Percentiles rank a stretch among this genome's conserved stretches.
Evolutionary conservation across 768 basidiomycete genomes (phyloP).

Genomic region (Hydnum rufescens): DNA sequence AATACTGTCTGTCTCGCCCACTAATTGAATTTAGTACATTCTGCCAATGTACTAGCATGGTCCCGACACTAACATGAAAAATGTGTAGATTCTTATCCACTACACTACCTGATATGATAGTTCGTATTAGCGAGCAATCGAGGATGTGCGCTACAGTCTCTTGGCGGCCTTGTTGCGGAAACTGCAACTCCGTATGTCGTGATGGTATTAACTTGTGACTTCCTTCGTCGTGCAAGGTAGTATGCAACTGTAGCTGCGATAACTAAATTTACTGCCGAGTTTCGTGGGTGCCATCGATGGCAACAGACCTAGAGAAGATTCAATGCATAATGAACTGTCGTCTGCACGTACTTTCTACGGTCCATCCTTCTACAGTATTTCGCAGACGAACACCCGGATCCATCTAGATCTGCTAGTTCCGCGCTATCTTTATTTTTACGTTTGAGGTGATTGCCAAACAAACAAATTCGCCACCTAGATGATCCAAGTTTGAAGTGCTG

Average conservation of each 20-base stretch:
- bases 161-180: constrained; percentile 73
- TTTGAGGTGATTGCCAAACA: constrained; percentile 98
- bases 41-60: neutral
- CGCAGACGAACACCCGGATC: neutral
- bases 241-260: constrained; percentile 87
- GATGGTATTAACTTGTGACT: neutral
- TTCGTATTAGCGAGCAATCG: constrained; percentile 75
- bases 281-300: constrained; percentile 94
- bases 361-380: neutral
- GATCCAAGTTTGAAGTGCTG: constrained; percentile 90
- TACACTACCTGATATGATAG: constrained; percentile 98
- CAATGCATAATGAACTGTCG: constrained; percentile 85
- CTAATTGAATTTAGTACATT: constrained; percentile 59
- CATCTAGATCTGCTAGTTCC: constrained; percentile 44
- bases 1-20: constrained; percentile 78
- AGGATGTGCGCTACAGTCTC: constrained; percentile 56
- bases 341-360: constrained; percentile 36
- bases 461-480: constrained; percentile 93
- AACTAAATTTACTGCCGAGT: constrained; percentile 94
- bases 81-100: constrained; percentile 82
- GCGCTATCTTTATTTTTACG: constrained; percentile 89
- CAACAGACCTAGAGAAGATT: constrained; percentile 87
- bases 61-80: neutral
- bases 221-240: constrained; percentile 27
- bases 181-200: constrained; percentile 36